phyloP scores from a whole-genome alignment of 2,329 filamentous ascomycete species.

The Diaporthe aspalathi region DNA sequence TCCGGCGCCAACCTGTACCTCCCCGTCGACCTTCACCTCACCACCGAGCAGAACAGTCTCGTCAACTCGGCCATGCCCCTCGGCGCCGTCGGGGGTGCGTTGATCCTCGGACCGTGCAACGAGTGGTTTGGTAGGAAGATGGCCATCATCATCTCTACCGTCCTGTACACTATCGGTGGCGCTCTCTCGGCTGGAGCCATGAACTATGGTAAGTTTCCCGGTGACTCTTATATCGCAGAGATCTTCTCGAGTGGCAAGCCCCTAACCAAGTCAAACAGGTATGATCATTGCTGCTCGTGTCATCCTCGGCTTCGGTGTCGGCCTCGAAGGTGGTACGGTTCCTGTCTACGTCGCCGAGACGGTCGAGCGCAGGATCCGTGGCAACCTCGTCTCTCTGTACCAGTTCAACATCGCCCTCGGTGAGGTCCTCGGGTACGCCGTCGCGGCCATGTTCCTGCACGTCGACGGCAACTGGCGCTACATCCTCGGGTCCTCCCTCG shows the following conservation, averaged over 20 bases:
- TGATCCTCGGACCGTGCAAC: constrained; percentile 75
- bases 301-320: constrained; percentile 77
- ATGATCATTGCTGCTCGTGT: constrained; percentile 78
- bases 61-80: constrained; percentile 79
- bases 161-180: constrained; percentile 77
- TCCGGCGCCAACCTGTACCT: constrained; percentile 77
- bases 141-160: constrained; percentile 76
- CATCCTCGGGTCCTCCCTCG: constrained; percentile 77
- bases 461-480: constrained; percentile 78
- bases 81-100: constrained; percentile 76
- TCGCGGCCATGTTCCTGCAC: constrained; percentile 78
- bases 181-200: constrained; percentile 75
- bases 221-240: not conserved
- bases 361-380: constrained; percentile 73
- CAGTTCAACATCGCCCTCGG: constrained; percentile 82
- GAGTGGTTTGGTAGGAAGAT: constrained; percentile 74
- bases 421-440: constrained; percentile 78
- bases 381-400: constrained; percentile 79
- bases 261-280: constrained; percentile 45
- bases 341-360: constrained; percentile 81
- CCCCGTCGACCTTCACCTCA: constrained; percentile 67
- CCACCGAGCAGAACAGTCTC: constrained; percentile 68
- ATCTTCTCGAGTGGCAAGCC: not conserved
- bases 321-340: constrained; percentile 79
- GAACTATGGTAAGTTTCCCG: constrained; percentile 63